Conservation (phyloP, 768 basidiomycete species). For the Trametes cingulata region DNA sequence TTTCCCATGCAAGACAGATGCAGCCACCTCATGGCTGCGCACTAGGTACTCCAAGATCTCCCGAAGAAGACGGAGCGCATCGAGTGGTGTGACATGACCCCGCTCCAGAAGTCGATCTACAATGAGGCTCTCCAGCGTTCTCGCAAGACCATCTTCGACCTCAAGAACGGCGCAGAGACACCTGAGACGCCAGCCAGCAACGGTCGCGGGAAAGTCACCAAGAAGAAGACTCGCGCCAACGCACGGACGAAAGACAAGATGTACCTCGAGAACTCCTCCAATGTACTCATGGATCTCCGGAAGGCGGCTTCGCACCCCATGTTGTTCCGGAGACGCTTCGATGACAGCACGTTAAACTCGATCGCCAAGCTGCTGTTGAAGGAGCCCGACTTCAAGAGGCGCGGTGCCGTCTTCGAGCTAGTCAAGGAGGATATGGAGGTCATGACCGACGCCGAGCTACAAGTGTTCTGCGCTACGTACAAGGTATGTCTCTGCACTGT, state of each 20-base stretch:
- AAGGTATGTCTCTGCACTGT: constrained; percentile 53
- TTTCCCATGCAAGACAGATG: background rate
- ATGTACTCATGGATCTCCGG: constrained; percentile 96
- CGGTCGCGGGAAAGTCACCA: constrained; percentile 31
- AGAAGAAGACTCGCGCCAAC: constrained; percentile 49
- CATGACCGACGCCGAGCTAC: constrained; percentile 97
- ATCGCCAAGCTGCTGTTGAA: constrained; percentile 85
- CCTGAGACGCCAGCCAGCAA: constrained; percentile 34
- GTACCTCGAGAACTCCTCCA: constrained; percentile 81
- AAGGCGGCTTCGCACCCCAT: constrained; percentile 97
- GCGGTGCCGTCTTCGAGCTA: constrained; percentile 74
- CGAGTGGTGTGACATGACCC: constrained; percentile 93
- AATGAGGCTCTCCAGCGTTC: constrained; percentile 82
- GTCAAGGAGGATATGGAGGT: constrained; percentile 98
- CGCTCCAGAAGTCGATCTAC: constrained; percentile 81
- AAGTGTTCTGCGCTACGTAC: constrained; percentile 81
- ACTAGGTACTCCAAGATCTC: constrained; percentile 86
- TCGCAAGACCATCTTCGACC: constrained; percentile 72
- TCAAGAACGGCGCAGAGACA: constrained; percentile 32
- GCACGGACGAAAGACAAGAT: constrained; percentile 59
- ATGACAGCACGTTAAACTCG: constrained; percentile 68
- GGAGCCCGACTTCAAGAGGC: constrained; percentile 89
- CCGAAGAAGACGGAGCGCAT: constrained; percentile 92
- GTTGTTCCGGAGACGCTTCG: constrained; percentile 87
- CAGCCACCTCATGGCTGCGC: background rate